These are phyloP conservation scores for Globisporangium middletonii DNA, from an alignment of 352 stramenopile species.

Conservation along the genomic window DNA sequence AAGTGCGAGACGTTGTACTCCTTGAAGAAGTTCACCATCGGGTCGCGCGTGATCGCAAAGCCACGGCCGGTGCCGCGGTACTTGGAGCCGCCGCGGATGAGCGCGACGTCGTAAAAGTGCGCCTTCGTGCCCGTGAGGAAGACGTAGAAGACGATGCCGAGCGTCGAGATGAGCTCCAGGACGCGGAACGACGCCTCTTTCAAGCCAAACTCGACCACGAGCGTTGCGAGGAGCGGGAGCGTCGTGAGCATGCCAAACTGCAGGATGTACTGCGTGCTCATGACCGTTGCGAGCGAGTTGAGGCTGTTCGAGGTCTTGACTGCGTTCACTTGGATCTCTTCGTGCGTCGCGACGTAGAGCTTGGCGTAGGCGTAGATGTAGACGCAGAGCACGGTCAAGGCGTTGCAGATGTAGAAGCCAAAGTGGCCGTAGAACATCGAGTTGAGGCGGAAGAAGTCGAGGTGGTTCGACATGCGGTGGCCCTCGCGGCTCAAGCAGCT, in stretches of 20 bases:
- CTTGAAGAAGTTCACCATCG: constrained; percentile 88
- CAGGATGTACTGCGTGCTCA: constrained; percentile 85
- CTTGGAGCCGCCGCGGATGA: constrained; percentile 81
- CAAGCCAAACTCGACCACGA: constrained; percentile 78
- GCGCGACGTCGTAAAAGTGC: constrained; percentile 82
- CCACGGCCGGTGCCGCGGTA: constrained; percentile 82
- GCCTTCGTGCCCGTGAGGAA: constrained; percentile 85
- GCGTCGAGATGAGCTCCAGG: constrained; percentile 65
- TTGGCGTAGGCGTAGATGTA: constrained; percentile 86
- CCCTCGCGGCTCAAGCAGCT: constrained; percentile 77
- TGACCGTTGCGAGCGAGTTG: constrained; percentile 60
- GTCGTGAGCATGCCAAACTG: constrained; percentile 85
- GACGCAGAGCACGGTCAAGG: constrained; percentile 79
- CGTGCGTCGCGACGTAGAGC: constrained; percentile 73
- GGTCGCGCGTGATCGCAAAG: constrained; percentile 81
- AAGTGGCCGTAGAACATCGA: constrained; percentile 88
- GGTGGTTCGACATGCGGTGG: constrained; percentile 63
- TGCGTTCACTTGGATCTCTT: constrained; percentile 45
- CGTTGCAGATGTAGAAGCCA: constrained; percentile 88
- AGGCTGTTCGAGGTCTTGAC: constrained; percentile 60
- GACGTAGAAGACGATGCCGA: constrained; percentile 85
- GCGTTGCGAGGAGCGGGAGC: constrained; percentile 66
- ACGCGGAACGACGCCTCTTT: constrained; percentile 72
- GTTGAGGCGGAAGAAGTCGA: constrained; percentile 86
- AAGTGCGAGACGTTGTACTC: constrained; percentile 86